Base-by-base conservation (phyloP, 1,284 basidiomycete species). In the Erythrobasidium hasegawianum region DNA sequence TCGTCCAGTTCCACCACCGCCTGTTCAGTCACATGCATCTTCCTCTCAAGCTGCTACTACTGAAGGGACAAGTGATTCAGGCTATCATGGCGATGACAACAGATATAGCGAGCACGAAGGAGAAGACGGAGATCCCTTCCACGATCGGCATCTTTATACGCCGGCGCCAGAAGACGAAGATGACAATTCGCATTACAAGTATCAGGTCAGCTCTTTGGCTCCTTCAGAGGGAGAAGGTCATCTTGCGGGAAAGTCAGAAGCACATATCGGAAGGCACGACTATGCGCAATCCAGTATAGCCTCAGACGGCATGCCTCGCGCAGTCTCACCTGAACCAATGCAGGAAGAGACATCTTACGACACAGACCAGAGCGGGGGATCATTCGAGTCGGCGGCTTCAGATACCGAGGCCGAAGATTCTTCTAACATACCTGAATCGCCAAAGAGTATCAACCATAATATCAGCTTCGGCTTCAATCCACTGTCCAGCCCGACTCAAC, bases 401-500 rank as follows among this genome's bases (percentile, higher is more conserved):
- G 62, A 65, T 24, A 49, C 24, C 14, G 62, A 65, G 26, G 24
- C 5, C 7, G 29, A 41, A 29, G 9, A n/a, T 8, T 11, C 16
- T 7, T 14, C 43, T 2, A 4, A 33, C 5, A 33, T 38, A 26
- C 24, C 47, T 58, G 55, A 65, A 18, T 58, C 62, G 29, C 55
- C 62, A 29, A 41, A 65, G 13, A 56, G 57, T 40, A 65, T 65
- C 27, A 65, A 65, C 24, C 53, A 50, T 13, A 65, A 65, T 22
- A 57, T 65, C 55, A 57, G 53, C 16, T 65, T 65, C 29, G 62
- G 62, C 45, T 65, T 65, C 62, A 65, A 65, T 29, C 62, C 62
- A 2, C 56, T 65, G 10, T 58, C 56, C 10, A 55, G 50, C 4
- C 62, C 62, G 20, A 58, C 41, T 49, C 26, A 57, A 13, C 49